These are phyloP conservation scores for Rubia yunnanensis DNA, from an alignment of 257 asterid species.

Conservation along the genomic window DNA sequence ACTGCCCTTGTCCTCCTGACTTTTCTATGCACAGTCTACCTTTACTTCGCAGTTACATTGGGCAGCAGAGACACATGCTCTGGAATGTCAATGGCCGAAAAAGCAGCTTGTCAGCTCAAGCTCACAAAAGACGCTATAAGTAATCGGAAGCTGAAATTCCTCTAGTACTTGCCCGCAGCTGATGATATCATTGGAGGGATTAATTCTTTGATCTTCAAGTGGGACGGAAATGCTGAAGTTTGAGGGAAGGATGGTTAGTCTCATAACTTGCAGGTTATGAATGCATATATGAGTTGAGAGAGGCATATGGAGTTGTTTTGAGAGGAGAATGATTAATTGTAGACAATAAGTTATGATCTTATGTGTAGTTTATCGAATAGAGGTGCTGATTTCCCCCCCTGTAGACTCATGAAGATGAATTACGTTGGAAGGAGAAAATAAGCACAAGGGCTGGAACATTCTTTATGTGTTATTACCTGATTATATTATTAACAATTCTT, in stretches of 20 bases:
- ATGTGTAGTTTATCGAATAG: slow-evolving; percentile 2
- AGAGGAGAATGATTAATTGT: slow-evolving; percentile 2
- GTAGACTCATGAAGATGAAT: not conserved
- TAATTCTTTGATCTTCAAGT: slow-evolving; percentile 2
- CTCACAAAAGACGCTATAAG: slow-evolving; percentile 31
- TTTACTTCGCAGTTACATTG: slow-evolving; percentile 45
- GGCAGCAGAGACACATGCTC: slow-evolving; percentile 26
- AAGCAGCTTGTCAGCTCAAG: slow-evolving; percentile 33
- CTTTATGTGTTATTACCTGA: not conserved
- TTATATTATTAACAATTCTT: not conserved
- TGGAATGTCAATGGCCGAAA: slow-evolving; percentile 26
- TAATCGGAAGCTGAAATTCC: slow-evolving; percentile 35
- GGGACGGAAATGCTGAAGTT: slow-evolving; percentile 1
- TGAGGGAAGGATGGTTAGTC: not conserved
- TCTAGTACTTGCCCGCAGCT: slow-evolving; percentile 18
- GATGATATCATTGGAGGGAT: not conserved
- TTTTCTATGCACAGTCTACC: slow-evolving; percentile 44
- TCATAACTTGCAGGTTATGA: slow-evolving; percentile 4
- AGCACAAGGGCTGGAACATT: not conserved
- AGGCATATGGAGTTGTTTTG: not conserved
- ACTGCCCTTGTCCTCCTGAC: slow-evolving; percentile 36
- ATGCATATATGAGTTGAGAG: slow-evolving; percentile 8
- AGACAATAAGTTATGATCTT: slow-evolving; percentile 1
- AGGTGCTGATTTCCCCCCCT: not conserved
- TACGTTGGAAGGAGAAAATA: not conserved